phyloP scores from a whole-genome alignment of 441 rosid species.

The Erodium moschatum region DNA sequence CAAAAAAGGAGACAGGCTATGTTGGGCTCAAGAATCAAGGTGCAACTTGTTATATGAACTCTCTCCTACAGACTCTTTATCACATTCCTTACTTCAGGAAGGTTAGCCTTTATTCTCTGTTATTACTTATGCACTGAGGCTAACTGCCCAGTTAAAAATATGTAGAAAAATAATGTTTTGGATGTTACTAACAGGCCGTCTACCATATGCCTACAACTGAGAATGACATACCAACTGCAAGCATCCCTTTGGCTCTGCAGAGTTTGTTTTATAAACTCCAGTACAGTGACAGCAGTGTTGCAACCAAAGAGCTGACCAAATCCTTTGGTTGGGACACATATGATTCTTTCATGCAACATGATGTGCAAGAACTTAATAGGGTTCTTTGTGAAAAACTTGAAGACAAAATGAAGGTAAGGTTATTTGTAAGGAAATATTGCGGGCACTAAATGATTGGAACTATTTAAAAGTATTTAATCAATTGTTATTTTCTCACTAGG shows the following conservation, averaged over 20 bases:
- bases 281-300: conserved; percentile 60
- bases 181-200: conserved; percentile 45
- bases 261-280: conserved; percentile 73
- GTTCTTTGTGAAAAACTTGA: conserved; percentile 71
- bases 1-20: conserved; percentile 67
- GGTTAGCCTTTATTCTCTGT: conserved; percentile 27
- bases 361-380: conserved; percentile 74
- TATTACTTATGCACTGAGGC: conserved; percentile 30
- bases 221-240: conserved; percentile 59
- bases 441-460: background rate
- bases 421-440: background rate
- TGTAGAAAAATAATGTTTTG: conserved; percentile 9
- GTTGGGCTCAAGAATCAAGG: conserved; percentile 81
- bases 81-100: conserved; percentile 70
- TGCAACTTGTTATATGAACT: conserved; percentile 77
- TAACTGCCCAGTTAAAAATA: background rate
- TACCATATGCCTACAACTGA: conserved; percentile 81
- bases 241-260: conserved; percentile 71
- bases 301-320: conserved; percentile 66
- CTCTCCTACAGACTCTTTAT: conserved; percentile 70
- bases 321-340: conserved; percentile 78
- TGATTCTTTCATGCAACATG: conserved; percentile 78
- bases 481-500: conserved; percentile 27
- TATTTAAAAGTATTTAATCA: background rate
- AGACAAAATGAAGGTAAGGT: conserved; percentile 58